Base-by-base conservation (phyloP, 2,329 filamentous ascomycete species). In the Phoma sp. region DNA sequence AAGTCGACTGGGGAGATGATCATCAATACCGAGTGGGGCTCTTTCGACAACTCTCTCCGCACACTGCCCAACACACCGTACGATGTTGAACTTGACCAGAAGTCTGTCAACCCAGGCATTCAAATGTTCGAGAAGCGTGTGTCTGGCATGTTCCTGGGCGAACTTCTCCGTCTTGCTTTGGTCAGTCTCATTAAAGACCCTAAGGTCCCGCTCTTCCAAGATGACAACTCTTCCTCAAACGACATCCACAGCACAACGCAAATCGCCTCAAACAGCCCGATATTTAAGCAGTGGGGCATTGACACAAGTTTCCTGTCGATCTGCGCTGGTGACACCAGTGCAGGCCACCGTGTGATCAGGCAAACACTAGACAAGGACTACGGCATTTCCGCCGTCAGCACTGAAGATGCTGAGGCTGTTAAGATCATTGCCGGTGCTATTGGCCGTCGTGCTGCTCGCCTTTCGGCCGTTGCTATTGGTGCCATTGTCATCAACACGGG, bases 121-220 rank as follows among this genome's bases (percentile, higher is more conserved):
- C 95, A 99, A 73, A 96, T 98, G 90, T 99, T 98, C 71, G 95
- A 99, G 80, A 99, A 99, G 83, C 89, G 93, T 42, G 89, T 99
- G 13, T 96, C 92, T 0, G 95, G 95, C 73, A 98, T 99, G 93
- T 99, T 98, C 79, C 77, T 99, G 43, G 95, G 95, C 49, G 95
- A 99, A 75, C 93, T 98, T 59, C 83, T 97, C 50, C 89, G 95
- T 49, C 83, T 91, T 39, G 87, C 88, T 13, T 79, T 97, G 22
- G 74, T 95, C 45, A 82, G 86, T 53, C 83, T 97, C 72, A 79
- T 93, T 68, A 83, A 89, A 65, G 83, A 90, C 63, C 80, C 86
- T 25, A 74, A 82, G 1, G 78, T 89, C 6, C 81, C 86, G 2
- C 82, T 97, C 32, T 96, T 97, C 83, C 84, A 83, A 65, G 89